Conservation (phyloP, 164 flowering plant genomes). For the Tetracentron sinense region DNA sequence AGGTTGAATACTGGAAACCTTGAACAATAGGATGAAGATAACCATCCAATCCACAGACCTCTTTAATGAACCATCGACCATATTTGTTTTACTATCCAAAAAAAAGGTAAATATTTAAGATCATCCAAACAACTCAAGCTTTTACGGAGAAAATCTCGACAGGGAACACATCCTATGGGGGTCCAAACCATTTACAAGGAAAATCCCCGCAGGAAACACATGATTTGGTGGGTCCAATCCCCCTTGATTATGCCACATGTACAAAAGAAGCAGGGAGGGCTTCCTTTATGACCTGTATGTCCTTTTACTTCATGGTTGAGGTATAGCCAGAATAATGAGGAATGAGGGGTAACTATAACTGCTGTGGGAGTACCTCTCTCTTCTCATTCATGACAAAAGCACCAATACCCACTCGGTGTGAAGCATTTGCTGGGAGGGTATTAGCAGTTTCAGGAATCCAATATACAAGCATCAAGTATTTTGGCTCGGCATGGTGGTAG, state of each 20-base stretch:
- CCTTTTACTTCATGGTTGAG: too few species aligned
- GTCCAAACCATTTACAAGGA: too few species aligned
- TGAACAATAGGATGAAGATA: neutral
- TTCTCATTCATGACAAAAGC: constrained; percentile 46
- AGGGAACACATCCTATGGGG: too few species aligned
- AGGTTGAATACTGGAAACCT: too few species aligned
- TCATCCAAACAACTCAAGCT: too few species aligned
- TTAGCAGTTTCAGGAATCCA: constrained; percentile 42
- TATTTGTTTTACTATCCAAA: neutral
- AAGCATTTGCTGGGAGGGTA: constrained; percentile 42
- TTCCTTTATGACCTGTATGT: too few species aligned
- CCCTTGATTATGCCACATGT: neutral
- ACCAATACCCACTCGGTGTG: constrained; percentile 48
- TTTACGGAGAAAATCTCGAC: too few species aligned
- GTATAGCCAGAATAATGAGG: neutral
- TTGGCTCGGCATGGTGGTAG: constrained; percentile 51
- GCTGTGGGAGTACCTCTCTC: constrained; percentile 34
- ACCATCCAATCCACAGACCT: neutral
- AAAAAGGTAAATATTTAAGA: too few species aligned
- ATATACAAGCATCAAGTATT: constrained; percentile 43
- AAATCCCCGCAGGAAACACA: too few species aligned
- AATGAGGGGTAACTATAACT: neutral
- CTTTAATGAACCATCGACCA: neutral
- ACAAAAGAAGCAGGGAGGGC: neutral
- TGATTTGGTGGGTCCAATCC: too few species aligned